Conservation (phyloP, 495 filamentous ascomycete species). For the Cairneyella variabilis region DNA sequence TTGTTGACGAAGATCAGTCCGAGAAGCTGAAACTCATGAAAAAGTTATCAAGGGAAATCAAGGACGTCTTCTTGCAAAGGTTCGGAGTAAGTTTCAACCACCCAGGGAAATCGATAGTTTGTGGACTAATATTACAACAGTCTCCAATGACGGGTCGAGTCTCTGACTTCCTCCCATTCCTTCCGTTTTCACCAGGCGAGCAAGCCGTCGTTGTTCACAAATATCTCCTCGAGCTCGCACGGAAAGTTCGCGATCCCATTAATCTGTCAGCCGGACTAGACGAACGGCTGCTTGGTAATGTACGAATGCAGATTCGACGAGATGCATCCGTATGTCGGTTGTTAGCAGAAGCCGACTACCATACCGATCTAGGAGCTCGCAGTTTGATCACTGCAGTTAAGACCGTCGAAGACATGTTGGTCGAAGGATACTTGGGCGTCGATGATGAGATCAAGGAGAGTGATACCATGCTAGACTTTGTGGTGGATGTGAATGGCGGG, state of each 20-base stretch:
- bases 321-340: conserved; percentile 33
- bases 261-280: conserved; percentile 22
- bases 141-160: conserved; percentile 38
- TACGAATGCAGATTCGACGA: conserved; percentile 31
- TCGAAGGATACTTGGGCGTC: conserved; percentile 28
- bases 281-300: conserved; percentile 33
- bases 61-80: conserved; percentile 24
- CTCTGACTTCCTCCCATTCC: conserved; percentile 41
- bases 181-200: conserved; percentile 40
- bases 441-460: conserved; percentile 30
- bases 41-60: conserved; percentile 30
- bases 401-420: conserved; percentile 22
- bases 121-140: too few relatives aligned
- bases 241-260: conserved; percentile 29
- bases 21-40: conserved; percentile 25
- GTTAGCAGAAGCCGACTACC: conserved; percentile 34
- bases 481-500: conserved; percentile 24
- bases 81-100: conserved; percentile 31
- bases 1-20: conserved; percentile 22
- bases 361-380: conserved; percentile 35
- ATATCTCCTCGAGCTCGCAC: conserved; percentile 36
- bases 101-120: too few relatives aligned
- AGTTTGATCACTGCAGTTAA: conserved; percentile 28
- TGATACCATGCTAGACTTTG: conserved; percentile 23
- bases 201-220: conserved; percentile 41